Evolutionary conservation across 1,139 yeast species (phyloP).

Genomic region (Blastobotrys serpentis): DNA sequence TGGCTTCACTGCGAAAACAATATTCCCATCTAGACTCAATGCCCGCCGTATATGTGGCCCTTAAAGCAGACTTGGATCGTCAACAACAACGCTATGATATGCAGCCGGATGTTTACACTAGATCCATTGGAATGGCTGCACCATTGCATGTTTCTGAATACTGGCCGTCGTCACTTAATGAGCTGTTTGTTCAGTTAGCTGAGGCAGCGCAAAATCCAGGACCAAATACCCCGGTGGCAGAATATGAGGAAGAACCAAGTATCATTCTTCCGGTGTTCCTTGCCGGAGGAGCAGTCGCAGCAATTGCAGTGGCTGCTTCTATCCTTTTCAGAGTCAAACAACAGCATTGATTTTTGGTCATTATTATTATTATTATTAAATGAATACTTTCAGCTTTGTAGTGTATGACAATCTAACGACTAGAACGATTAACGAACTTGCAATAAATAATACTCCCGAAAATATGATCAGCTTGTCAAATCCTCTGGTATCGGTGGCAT

Average conservation of each 20-base stretch:
- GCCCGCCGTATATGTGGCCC: constrained; percentile 85
- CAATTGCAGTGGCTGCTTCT: constrained; percentile 14
- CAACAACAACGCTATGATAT: constrained; percentile 85
- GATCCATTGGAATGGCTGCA: constrained; percentile 64
- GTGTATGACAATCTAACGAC: constrained; percentile 25
- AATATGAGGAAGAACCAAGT: constrained; percentile 55
- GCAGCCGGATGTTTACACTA: constrained; percentile 86
- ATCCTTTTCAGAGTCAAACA: constrained; percentile 11
- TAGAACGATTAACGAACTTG: constrained; percentile 21
- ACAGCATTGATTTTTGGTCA: background rate
- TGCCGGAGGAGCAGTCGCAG: constrained; percentile 22
- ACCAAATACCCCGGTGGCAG: constrained; percentile 76
- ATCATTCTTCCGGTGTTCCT: constrained; percentile 45
- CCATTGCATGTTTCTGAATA: constrained; percentile 84
- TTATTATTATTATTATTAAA: constrained; percentile 19
- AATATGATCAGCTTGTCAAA: constrained; percentile 19
- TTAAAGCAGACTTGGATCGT: constrained; percentile 91
- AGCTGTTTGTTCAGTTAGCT: constrained; percentile 79
- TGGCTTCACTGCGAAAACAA: constrained; percentile 62
- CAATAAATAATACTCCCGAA: constrained; percentile 23
- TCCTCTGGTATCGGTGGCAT: constrained; percentile 17
- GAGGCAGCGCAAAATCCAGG: constrained; percentile 85
- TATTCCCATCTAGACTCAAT: constrained; percentile 62
- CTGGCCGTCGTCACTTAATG: constrained; percentile 86
- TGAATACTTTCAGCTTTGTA: constrained; percentile 27